Conservation (phyloP, 768 basidiomycete species). For the Russula sp. region DNA sequence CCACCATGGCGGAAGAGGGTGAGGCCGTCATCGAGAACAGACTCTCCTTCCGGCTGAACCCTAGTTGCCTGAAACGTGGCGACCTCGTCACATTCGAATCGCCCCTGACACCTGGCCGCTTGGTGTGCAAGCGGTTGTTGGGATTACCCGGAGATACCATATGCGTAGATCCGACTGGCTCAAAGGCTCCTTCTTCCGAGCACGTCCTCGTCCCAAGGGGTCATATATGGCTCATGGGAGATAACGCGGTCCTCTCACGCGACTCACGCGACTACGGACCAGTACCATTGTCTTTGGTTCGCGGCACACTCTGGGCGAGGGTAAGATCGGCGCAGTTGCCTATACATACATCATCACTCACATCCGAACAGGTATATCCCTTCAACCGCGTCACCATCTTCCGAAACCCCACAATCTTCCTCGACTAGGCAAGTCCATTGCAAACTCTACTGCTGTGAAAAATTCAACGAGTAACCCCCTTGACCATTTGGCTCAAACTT, state of each 20-base stretch:
- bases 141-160: constrained; percentile 86
- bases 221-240: constrained; percentile 86
- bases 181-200: constrained; percentile 52
- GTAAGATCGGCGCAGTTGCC: constrained; percentile 34
- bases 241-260: constrained; percentile 74
- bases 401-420: constrained; percentile 28
- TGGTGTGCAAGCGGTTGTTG: constrained; percentile 84
- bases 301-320: constrained; percentile 57
- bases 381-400: constrained; percentile 23
- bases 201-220: constrained; percentile 78
- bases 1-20: constrained; percentile 53
- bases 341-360: background rate
- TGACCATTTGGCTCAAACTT: constrained; percentile 90
- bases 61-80: constrained; percentile 52
- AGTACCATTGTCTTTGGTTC: constrained; percentile 72
- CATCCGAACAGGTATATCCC: constrained; percentile 26
- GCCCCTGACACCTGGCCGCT: constrained; percentile 54
- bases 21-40: constrained; percentile 61
- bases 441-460: constrained; percentile 40
- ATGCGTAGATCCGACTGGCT: constrained; percentile 80
- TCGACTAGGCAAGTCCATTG: constrained; percentile 20
- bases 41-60: constrained; percentile 45
- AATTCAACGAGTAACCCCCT: constrained; percentile 95
- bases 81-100: constrained; percentile 70
- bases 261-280: constrained; percentile 95